Percentiles rank a stretch among this genome's conserved stretches.
phyloP scores from a whole-genome alignment of 1,284 basidiomycete genomes.

The Takashimella tepidaria region DNA sequence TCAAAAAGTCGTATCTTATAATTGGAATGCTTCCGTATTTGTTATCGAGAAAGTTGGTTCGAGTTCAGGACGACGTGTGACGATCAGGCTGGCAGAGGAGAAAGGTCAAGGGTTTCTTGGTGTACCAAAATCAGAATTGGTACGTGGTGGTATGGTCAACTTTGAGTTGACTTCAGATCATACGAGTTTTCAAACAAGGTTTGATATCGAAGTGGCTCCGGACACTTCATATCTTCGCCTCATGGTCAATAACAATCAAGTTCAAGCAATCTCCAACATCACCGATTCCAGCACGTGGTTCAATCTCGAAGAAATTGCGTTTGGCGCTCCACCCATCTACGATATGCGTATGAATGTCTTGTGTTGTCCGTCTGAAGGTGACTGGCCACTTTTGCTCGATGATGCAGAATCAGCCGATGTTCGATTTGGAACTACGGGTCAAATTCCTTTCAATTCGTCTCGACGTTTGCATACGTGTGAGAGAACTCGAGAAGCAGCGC shows the following conservation, averaged over 20 bases:
- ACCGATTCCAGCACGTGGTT: constrained; percentile 26
- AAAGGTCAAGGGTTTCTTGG: constrained; percentile 39
- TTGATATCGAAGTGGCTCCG: constrained; percentile 36
- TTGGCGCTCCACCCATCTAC: constrained; percentile 11
- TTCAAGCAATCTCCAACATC: not conserved
- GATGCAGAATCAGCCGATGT: constrained; percentile 45
- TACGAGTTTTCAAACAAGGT: constrained; percentile 7
- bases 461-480: constrained; percentile 34
- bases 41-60: not conserved
- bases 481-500: constrained; percentile 27
- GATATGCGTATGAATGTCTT: constrained; percentile 44
- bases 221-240: constrained; percentile 35
- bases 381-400: constrained; percentile 46
- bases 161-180: constrained; percentile 24
- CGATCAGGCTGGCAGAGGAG: constrained; percentile 36
- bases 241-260: constrained; percentile 12
- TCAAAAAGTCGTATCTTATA: constrained; percentile 29
- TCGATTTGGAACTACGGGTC: constrained; percentile 38
- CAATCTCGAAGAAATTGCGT: constrained; percentile 10
- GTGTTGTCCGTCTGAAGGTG: constrained; percentile 41
- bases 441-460: constrained; percentile 44
- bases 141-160: constrained; percentile 16
- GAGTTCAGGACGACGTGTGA: constrained; percentile 16
- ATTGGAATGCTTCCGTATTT: constrained; percentile 34
- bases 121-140: constrained; percentile 10